Evolutionary conservation across 2,329 filamentous ascomycete genomes (phyloP).

Genomic region (Fusarium concolor): DNA sequence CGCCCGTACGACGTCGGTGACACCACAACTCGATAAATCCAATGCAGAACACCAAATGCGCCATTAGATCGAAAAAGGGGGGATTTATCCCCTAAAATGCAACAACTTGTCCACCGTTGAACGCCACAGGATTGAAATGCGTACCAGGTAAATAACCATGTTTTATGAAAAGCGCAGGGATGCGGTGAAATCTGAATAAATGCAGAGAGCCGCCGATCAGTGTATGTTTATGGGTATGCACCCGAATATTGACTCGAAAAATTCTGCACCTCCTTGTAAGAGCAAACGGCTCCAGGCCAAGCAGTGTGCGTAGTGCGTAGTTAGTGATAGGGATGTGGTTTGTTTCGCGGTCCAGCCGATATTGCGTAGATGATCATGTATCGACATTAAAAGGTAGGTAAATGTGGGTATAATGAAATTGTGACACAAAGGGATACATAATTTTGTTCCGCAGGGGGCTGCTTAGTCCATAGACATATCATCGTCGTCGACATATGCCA

Average conservation of each 20-base stretch:
- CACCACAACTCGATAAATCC: conserved; percentile 9
- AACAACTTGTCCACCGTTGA: conserved; percentile 8
- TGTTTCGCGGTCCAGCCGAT: conserved; percentile 37
- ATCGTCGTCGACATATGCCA: conserved; percentile 72
- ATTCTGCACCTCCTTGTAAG: conserved; percentile 1
- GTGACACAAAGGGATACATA: conserved; percentile 27
- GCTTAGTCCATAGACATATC: conserved; percentile 50
- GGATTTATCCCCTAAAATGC: background rate
- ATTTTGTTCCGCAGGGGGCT: background rate
- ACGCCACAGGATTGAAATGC: conserved; percentile 16
- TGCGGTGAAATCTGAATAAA: conserved; percentile 19
- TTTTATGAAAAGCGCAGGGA: background rate
- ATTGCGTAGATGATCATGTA: conserved; percentile 15
- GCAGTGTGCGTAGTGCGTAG: background rate
- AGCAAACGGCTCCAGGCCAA: background rate
- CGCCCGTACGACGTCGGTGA: conserved; percentile 22
- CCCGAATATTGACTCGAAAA: conserved; percentile 9
- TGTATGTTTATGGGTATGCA: conserved; percentile 22
- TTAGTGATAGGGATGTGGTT: background rate
- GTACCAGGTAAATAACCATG: background rate
- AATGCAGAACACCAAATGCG: conserved; percentile 18
- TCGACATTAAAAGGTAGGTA: conserved; percentile 43
- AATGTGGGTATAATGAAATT: conserved; percentile 29
- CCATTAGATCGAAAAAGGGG: background rate
- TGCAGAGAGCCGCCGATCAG: conserved; percentile 31